Conservation (phyloP, 2,329 filamentous ascomycete genomes). For the Aspergillus sp. region DNA sequence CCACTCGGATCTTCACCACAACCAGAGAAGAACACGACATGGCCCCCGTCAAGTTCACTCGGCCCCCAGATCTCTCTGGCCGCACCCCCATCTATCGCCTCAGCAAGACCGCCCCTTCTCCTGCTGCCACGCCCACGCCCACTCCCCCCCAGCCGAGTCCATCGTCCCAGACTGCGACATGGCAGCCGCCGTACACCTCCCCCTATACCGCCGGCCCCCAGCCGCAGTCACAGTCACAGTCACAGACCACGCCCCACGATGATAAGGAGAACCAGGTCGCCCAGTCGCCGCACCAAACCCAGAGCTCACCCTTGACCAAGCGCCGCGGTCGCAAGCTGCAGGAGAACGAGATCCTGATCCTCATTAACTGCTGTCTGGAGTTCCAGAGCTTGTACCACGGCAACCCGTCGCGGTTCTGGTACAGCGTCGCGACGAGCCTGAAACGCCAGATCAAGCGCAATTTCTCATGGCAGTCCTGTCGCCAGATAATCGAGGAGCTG, state of each 20-base stretch:
- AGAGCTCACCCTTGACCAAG: slow-evolving; percentile 1
- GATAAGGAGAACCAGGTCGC: not conserved
- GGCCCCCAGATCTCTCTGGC: slow-evolving; percentile 9
- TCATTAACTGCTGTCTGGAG: slow-evolving; percentile 11
- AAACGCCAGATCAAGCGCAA: slow-evolving; percentile 12
- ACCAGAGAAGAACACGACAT: not conserved
- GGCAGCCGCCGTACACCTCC: not conserved
- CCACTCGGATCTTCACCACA: slow-evolving; percentile 1
- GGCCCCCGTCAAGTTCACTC: slow-evolving; percentile 10
- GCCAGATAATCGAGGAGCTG: slow-evolving; percentile 9
- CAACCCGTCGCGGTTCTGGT: slow-evolving; percentile 9
- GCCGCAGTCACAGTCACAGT: not conserved
- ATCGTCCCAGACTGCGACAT: not conserved
- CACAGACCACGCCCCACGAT: slow-evolving; percentile 6
- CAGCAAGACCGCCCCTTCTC: not conserved
- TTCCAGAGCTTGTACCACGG: slow-evolving; percentile 8
- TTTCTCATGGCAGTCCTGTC: slow-evolving; percentile 12
- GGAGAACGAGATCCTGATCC: slow-evolving; percentile 6
- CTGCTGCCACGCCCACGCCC: not conserved
- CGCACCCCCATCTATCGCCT: slow-evolving; percentile 14
- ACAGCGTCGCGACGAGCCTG: slow-evolving; percentile 6
- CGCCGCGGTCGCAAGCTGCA: slow-evolving; percentile 11
- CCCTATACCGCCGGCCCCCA: not conserved
- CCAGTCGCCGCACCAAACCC: not conserved
- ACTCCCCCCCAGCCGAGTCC: not conserved